Base-by-base conservation (phyloP, 2,329 filamentous ascomycete genomes). In the Colletotrichum paranaense region DNA sequence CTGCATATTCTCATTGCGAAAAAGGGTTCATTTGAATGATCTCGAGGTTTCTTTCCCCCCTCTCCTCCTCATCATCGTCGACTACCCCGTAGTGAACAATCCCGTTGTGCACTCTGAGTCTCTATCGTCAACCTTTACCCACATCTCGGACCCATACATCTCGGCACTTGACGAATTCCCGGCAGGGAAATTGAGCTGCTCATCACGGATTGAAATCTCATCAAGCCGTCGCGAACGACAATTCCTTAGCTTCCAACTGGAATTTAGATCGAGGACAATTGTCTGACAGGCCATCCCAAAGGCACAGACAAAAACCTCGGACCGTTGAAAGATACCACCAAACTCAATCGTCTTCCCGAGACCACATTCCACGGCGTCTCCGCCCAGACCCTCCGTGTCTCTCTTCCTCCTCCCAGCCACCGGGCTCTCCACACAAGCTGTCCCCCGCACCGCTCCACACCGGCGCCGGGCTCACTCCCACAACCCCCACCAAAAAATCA, bases 361-460 rank as follows among this genome's bases (percentile, higher is more conserved):
- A 64, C 49, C 46, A 58, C 60, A 73, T 65, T 71, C 67, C 22
- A 55, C 56, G 67, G 71, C 55, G 60, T 56, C 49, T 70, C 67
- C 62, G 67, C 70, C 49, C 9, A 22, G 26, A 30, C 46, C 28
- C 28, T 19, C 67, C 49, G 30, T 16, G 35, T 24, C 60, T 46
- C 46, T 19, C 28, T 7, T 35, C 19, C 28, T 16, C 38, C 14
- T 42, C 26, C 67, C 28, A 62, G 42, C 62, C 62, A 46, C 60
- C 49, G 19, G 26, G n/a, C 42, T 49, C 42, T 49, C 42, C 42
- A 49, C 42, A 49, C 42, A 49, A n/a, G 42, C 42, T 49, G 42
- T n/a, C 42, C 42, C 42, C 32, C 32, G 32, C 32, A 35, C 11
- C 32, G 32, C 32, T n/a, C 42, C 42, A 49, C 42, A 59, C 30